A percentile compares a stretch with the other conserved stretches of the same genome.
These are phyloP conservation scores for Fraxinus quadrangulata DNA, from an alignment of 257 asterid species.

Conservation along the genomic window DNA sequence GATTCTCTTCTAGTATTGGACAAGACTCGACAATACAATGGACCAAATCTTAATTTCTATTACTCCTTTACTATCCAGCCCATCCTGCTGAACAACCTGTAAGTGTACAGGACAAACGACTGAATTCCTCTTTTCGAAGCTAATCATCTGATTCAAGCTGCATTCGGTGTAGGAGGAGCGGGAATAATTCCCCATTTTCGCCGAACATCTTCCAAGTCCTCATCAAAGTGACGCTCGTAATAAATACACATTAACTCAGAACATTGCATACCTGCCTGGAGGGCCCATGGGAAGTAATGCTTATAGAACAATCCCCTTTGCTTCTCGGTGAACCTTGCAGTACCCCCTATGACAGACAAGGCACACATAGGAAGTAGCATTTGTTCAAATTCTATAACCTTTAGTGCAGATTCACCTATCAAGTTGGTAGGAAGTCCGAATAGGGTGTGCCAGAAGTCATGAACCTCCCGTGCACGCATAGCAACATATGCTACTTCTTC, in stretches of 20 bases:
- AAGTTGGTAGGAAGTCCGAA: conserved; percentile 88
- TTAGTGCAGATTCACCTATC: conserved; percentile 88
- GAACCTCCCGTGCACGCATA: conserved; percentile 97
- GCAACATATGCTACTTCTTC: conserved; percentile 92
- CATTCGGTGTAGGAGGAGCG: conserved; percentile 55
- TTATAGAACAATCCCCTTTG: conserved; percentile 81
- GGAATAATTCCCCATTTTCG: conserved; percentile 74
- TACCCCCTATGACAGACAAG: conserved; percentile 86
- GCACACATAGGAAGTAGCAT: conserved; percentile 97
- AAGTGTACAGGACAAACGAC: not conserved
- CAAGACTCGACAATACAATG: not conserved
- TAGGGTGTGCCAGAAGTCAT: conserved; percentile 95
- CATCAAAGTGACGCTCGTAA: conserved; percentile 82
- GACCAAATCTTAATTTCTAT: too few relatives aligned
- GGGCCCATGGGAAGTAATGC: conserved; percentile 96
- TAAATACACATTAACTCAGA: conserved; percentile 85
- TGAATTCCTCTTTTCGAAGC: not conserved
- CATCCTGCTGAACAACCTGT: too few relatives aligned
- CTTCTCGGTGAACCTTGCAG: conserved; percentile 67
- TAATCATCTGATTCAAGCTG: conserved; percentile 29
- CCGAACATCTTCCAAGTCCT: conserved; percentile 87
- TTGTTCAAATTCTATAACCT: conserved; percentile 93
- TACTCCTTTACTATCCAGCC: not conserved
- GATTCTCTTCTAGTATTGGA: not conserved
- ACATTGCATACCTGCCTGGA: conserved; percentile 71